Percentiles rank a stretch among this genome's conserved stretches.
These are phyloP conservation scores for Jaminaea rosea DNA, from an alignment of 1,284 basidiomycete genomes.

Conservation along the genomic window DNA sequence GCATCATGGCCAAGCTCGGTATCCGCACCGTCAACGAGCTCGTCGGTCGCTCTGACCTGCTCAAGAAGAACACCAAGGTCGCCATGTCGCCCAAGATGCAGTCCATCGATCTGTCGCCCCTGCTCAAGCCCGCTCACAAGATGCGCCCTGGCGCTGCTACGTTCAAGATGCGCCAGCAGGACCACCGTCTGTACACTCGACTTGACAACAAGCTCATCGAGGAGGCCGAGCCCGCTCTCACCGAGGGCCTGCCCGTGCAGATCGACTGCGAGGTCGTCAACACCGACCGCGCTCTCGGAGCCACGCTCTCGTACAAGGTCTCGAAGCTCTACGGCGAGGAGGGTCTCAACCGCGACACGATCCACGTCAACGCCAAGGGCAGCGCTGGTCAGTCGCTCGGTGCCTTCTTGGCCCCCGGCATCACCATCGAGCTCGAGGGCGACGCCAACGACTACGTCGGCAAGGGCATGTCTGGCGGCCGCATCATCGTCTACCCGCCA, in stretches of 20 bases:
- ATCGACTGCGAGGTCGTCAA: constrained; percentile 44
- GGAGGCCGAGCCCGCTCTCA: constrained; percentile 39
- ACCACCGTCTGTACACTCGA: constrained; percentile 42
- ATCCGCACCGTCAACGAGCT: constrained; percentile 43
- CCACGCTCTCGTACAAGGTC: constrained; percentile 43
- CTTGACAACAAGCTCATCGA: constrained; percentile 46
- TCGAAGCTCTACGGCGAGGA: constrained; percentile 42
- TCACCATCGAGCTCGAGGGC: constrained; percentile 42
- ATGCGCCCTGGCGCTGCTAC: constrained; percentile 45
- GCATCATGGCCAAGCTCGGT: constrained; percentile 42
- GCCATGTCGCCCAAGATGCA: constrained; percentile 35
- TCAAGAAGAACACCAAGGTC: constrained; percentile 27
- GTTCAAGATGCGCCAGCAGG: constrained; percentile 44
- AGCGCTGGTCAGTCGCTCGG: constrained; percentile 40
- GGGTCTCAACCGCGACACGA: constrained; percentile 38
- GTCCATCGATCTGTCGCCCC: constrained; percentile 29
- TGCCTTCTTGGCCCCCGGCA: constrained; percentile 40
- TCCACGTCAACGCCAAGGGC: constrained; percentile 44
- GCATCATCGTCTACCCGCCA: constrained; percentile 40
- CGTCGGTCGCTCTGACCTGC: constrained; percentile 39
- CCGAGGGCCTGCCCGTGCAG: constrained; percentile 37
- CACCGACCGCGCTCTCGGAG: constrained; percentile 42
- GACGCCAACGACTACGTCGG: constrained; percentile 39
- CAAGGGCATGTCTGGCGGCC: constrained; percentile 35
- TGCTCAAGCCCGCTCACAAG: constrained; percentile 40